Conservation (phyloP, 2,329 filamentous ascomycete species). For the Colletotrichum tanaceti region DNA sequence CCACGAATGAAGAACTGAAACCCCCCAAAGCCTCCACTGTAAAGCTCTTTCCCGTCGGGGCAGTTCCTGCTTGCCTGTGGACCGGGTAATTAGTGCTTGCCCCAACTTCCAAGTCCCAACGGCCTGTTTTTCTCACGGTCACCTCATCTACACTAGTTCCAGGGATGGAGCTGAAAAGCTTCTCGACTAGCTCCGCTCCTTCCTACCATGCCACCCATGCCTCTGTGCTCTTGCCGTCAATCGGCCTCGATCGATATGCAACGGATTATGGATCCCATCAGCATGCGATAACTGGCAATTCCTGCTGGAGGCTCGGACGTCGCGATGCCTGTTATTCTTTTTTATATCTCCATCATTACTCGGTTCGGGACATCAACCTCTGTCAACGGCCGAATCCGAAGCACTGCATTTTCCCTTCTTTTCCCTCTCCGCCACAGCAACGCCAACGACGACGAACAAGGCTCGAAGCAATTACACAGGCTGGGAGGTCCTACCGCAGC, state of each 20-base stretch:
- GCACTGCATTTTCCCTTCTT: neutral
- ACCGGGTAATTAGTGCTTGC: neutral
- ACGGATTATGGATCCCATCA: too few relatives aligned
- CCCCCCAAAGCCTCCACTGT: neutral
- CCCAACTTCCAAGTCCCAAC: conserved; percentile 1
- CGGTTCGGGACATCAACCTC: conserved; percentile 19
- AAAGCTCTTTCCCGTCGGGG: neutral
- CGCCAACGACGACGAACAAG: neutral
- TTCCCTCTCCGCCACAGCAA: too few relatives aligned
- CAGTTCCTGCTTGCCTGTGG: neutral
- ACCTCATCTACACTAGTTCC: conserved; percentile 6
- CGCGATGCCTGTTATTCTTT: neutral
- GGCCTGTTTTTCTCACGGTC: neutral
- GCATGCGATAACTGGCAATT: neutral
- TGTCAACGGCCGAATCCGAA: conserved; percentile 1
- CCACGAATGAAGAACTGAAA: too few relatives aligned
- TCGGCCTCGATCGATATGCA: conserved; percentile 11
- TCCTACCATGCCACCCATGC: neutral
- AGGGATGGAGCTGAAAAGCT: conserved; percentile 13
- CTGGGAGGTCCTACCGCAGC: neutral
- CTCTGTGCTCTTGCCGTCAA: conserved; percentile 16
- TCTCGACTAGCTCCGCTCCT: conserved; percentile 27
- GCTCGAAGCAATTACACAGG: neutral
- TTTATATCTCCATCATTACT: neutral
- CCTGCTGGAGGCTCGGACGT: conserved; percentile 6